A percentile compares a stretch with the other conserved stretches of the same genome.
Conservation (phyloP, 345 rosid species). For the Melastoma malabathricum region DNA sequence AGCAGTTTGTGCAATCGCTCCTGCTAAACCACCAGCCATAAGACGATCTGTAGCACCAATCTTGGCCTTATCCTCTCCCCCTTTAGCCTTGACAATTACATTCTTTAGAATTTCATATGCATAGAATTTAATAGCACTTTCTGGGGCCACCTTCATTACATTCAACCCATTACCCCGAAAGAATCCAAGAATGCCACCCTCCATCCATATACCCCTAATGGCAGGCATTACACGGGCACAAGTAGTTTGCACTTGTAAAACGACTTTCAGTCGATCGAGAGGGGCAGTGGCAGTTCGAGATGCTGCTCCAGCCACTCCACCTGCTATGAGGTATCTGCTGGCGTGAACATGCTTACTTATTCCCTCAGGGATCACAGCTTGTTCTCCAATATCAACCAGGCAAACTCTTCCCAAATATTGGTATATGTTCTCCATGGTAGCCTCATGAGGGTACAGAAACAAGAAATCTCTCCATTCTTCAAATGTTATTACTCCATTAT, state of each 20-base stretch:
- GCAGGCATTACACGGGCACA: slow-evolving; percentile 48
- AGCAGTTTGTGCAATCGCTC: slow-evolving; percentile 83
- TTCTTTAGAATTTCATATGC: slow-evolving; percentile 60
- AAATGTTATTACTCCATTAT: slow-evolving; percentile 77
- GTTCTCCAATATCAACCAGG: slow-evolving; percentile 83
- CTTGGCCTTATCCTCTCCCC: slow-evolving; percentile 38
- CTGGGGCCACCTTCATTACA: slow-evolving; percentile 83
- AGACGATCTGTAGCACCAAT: slow-evolving; percentile 56
- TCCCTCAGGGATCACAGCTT: slow-evolving; percentile 71
- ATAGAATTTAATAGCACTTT: slow-evolving; percentile 80
- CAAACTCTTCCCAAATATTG: slow-evolving; percentile 81
- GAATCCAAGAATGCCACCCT: slow-evolving; percentile 48
- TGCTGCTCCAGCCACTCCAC: slow-evolving; percentile 83
- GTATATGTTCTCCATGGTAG: slow-evolving; percentile 81
- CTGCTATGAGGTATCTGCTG: slow-evolving; percentile 75
- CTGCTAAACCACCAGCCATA: slow-evolving; percentile 78
- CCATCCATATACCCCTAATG: slow-evolving; percentile 48
- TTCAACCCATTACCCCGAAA: slow-evolving; percentile 79
- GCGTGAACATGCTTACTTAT: slow-evolving; percentile 65
- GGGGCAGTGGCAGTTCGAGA: slow-evolving; percentile 90
- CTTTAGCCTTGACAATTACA: slow-evolving; percentile 31
- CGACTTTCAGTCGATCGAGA: slow-evolving; percentile 77
- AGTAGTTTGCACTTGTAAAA: slow-evolving; percentile 68
- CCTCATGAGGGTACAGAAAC: slow-evolving; percentile 77
- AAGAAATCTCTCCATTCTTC: slow-evolving; percentile 97